A percentile compares a stretch with the other conserved stretches of the same genome.
phyloP scores from a whole-genome alignment of 2,329 filamentous ascomycete genomes.

The Fonsecaea pedrosoi region DNA sequence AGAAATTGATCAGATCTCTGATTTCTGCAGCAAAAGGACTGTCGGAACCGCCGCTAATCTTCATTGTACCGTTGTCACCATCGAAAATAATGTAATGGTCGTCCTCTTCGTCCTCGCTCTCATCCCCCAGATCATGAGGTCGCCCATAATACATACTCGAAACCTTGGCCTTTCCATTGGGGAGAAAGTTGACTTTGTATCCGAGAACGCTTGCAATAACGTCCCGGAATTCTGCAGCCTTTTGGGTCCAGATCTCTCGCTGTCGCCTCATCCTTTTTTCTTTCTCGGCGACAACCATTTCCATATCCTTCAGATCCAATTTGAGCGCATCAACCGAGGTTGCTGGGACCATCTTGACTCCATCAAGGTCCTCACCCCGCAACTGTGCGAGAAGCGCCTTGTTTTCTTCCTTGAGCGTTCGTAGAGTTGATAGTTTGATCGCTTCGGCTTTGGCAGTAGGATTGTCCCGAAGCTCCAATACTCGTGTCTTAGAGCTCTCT shows the following conservation, averaged over 20 bases:
- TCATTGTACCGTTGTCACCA: slow-evolving; percentile 95
- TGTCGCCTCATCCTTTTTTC: slow-evolving; percentile 85
- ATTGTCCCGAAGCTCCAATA: slow-evolving; percentile 88
- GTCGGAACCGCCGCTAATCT: slow-evolving; percentile 87
- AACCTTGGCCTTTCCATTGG: slow-evolving; percentile 94
- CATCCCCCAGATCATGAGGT: slow-evolving; percentile 63
- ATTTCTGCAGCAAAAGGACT: slow-evolving; percentile 88
- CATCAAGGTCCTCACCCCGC: slow-evolving; percentile 53
- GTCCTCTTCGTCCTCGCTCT: slow-evolving; percentile 49
- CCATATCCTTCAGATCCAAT: slow-evolving; percentile 75
- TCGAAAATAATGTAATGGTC: slow-evolving; percentile 78
- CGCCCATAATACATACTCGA: slow-evolving; percentile 83
- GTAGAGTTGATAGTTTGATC: slow-evolving; percentile 80
- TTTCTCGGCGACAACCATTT: slow-evolving; percentile 69
- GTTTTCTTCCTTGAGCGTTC: slow-evolving; percentile 82
- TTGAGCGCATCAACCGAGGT: slow-evolving; percentile 77
- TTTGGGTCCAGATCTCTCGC: slow-evolving; percentile 90
- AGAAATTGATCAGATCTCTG: slow-evolving; percentile 85
- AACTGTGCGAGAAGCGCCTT: slow-evolving; percentile 78
- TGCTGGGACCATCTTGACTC: slow-evolving; percentile 71
- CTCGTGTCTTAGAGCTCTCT: slow-evolving; percentile 75
- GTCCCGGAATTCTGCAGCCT: slow-evolving; percentile 93
- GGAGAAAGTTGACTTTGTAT: slow-evolving; percentile 94
- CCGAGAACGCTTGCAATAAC: slow-evolving; percentile 90
- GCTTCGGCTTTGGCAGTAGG: slow-evolving; percentile 85